Evolutionary conservation across 2,329 filamentous ascomycete genomes (phyloP).

Genomic region (Penicillium sp.): DNA sequence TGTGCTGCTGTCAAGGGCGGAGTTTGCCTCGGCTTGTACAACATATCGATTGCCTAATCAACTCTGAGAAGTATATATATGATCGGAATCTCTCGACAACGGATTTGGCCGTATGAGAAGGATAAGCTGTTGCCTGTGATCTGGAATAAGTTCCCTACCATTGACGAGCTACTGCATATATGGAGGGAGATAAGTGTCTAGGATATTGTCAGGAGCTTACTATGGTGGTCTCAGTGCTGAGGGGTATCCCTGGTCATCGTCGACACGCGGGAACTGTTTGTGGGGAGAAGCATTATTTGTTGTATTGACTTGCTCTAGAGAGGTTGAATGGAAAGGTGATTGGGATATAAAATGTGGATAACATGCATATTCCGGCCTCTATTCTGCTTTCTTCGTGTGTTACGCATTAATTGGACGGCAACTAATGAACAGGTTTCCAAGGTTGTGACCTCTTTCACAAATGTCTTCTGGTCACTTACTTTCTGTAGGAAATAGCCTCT

Average conservation of each 20-base stretch:
- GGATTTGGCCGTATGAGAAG: constrained; percentile 46
- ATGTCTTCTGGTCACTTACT: background rate
- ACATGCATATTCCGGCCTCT: background rate
- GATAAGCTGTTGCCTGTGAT: constrained; percentile 50
- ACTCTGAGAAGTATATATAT: background rate
- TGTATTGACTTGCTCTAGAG: constrained; percentile 45
- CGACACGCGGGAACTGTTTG: constrained; percentile 34
- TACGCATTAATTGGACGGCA: background rate
- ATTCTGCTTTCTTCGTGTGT: background rate
- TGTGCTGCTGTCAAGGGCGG: constrained; percentile 16
- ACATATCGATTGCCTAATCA: constrained; percentile 15
- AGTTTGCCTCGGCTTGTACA: constrained; percentile 23
- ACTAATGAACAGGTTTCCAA: constrained; percentile 13
- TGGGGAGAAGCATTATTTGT: constrained; percentile 46
- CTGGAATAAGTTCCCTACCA: constrained; percentile 40
- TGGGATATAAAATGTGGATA: constrained; percentile 12
- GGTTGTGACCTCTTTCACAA: background rate
- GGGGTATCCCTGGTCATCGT: constrained; percentile 48
- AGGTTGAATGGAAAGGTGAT: constrained; percentile 46
- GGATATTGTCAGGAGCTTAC: constrained; percentile 45
- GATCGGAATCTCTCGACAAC: background rate
- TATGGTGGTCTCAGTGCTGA: constrained; percentile 46
- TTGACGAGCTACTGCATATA: constrained; percentile 49
- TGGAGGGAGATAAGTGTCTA: constrained; percentile 46
- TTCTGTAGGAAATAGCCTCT: constrained; percentile 13